Evolutionary conservation across 257 asterid genomes (phyloP).

Genomic region (Solanum paucissectum): DNA sequence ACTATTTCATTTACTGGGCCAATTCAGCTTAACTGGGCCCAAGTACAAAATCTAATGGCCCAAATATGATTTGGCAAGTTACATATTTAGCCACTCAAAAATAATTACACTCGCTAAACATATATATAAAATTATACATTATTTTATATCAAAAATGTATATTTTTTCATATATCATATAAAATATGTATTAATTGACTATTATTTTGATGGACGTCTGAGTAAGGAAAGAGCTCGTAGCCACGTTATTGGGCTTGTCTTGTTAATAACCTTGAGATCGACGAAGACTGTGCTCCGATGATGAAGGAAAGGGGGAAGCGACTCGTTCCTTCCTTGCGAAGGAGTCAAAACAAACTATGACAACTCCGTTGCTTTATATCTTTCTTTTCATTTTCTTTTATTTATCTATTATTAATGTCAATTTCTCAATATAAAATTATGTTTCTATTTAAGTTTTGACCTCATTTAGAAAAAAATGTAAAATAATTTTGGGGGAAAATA

Average conservation of each 20-base stretch:
- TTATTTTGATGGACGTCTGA: background rate
- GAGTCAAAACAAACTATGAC: background rate
- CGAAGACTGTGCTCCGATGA: background rate
- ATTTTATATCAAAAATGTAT: background rate
- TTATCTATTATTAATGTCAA: background rate
- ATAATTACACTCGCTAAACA: background rate
- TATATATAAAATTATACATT: background rate
- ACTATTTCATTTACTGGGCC: background rate
- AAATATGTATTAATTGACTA: background rate
- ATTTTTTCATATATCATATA: background rate
- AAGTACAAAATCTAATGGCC: background rate
- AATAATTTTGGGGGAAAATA: background rate
- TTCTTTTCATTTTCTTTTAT: background rate
- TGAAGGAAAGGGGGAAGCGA: background rate
- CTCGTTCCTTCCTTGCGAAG: background rate
- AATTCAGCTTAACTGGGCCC: background rate
- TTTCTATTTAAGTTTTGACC: background rate
- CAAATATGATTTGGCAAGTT: background rate
- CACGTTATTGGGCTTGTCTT: background rate
- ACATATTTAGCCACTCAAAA: background rate
- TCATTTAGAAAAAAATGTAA: background rate
- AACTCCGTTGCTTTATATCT: too few relatives aligned
- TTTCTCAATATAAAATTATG: background rate
- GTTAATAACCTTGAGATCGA: background rate
- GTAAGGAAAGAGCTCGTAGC: background rate